Conservation (phyloP, 495 filamentous ascomycete genomes). For the Neurospora sp. region DNA sequence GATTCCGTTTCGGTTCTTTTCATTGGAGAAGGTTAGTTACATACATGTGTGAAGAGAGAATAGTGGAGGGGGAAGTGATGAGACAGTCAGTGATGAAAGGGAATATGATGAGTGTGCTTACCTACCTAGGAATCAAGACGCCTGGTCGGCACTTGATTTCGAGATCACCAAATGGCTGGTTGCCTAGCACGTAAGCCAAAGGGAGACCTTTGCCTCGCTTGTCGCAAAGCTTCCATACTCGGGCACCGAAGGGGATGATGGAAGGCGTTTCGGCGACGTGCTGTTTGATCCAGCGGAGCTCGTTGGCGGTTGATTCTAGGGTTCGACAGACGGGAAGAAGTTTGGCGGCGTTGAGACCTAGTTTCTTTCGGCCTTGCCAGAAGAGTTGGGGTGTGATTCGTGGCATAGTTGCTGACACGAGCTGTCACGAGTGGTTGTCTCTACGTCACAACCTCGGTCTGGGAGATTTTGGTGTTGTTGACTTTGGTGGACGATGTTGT, state of each 20-base stretch:
- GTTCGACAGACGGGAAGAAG: conserved; percentile 64
- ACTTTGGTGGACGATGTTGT: neutral
- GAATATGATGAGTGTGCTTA: neutral
- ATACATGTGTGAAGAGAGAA: neutral
- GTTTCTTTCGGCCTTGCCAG: conserved; percentile 38
- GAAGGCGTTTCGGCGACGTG: conserved; percentile 24
- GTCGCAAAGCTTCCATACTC: conserved; percentile 41
- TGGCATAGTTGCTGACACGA: conserved; percentile 48
- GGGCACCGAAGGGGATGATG: conserved; percentile 3
- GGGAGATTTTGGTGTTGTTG: neutral
- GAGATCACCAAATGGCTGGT: conserved; percentile 77
- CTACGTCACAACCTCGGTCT: neutral
- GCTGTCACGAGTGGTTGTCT: neutral
- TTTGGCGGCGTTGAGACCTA: conserved; percentile 49
- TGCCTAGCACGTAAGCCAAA: conserved; percentile 81
- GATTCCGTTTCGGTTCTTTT: conserved; percentile 57
- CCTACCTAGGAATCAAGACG: conserved; percentile 74
- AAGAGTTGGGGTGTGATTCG: conserved; percentile 56
- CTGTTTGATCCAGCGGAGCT: conserved; percentile 79
- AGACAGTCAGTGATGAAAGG: no score
- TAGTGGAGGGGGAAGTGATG: neutral
- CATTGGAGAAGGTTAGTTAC: neutral
- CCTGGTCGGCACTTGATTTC: conserved; percentile 66
- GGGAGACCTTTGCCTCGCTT: conserved; percentile 57
- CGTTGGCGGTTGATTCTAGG: conserved; percentile 55